Percentiles rank a stretch among this genome's conserved stretches.
phyloP scores from a whole-genome alignment of 2,329 filamentous ascomycete genomes.

The Rutstroemia sydowiana region DNA sequence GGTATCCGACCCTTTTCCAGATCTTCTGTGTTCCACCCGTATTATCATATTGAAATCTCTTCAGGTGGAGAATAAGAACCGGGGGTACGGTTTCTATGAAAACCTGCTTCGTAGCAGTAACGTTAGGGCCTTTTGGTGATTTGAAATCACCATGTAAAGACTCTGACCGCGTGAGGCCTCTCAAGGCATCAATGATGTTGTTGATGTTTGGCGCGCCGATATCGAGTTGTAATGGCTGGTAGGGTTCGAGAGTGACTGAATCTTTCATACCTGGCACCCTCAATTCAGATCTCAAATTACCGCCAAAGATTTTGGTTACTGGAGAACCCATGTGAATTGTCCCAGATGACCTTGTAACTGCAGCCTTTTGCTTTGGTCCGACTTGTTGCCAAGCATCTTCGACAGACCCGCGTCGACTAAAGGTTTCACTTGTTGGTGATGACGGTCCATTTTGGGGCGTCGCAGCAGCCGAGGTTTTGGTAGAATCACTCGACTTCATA shows the following conservation, averaged over 20 bases:
- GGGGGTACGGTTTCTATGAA: conserved; percentile 89
- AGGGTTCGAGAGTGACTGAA: conserved; percentile 87
- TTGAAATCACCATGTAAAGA: conserved; percentile 79
- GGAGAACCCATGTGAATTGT: conserved; percentile 69
- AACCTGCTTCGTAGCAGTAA: conserved; percentile 83
- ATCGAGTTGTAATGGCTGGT: conserved; percentile 89
- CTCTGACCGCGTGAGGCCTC: conserved; percentile 75
- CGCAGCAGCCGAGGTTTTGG: conserved; percentile 36
- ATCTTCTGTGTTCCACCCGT: conserved; percentile 89
- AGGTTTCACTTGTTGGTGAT: conserved; percentile 38
- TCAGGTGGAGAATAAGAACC: conserved; percentile 88
- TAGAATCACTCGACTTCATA: conserved; percentile 40
- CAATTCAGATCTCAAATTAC: conserved; percentile 82
- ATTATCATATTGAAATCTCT: conserved; percentile 93
- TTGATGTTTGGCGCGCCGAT: conserved; percentile 81
- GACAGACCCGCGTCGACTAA: conserved; percentile 29
- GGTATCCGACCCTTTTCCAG: conserved; percentile 96
- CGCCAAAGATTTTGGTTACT: conserved; percentile 90
- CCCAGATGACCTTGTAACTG: conserved; percentile 80
- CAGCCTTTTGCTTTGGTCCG: conserved; percentile 80
- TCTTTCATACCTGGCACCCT: conserved; percentile 79
- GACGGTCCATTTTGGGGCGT: conserved; percentile 35
- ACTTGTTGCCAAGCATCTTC: conserved; percentile 85
- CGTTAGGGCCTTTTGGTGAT: conserved; percentile 67
- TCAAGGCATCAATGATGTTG: conserved; percentile 88